Evolutionary conservation across 1,284 basidiomycete genomes (phyloP), one percentile per base, ranked within the genome.

Genomic region (Malassezia pachydermatis): DNA sequence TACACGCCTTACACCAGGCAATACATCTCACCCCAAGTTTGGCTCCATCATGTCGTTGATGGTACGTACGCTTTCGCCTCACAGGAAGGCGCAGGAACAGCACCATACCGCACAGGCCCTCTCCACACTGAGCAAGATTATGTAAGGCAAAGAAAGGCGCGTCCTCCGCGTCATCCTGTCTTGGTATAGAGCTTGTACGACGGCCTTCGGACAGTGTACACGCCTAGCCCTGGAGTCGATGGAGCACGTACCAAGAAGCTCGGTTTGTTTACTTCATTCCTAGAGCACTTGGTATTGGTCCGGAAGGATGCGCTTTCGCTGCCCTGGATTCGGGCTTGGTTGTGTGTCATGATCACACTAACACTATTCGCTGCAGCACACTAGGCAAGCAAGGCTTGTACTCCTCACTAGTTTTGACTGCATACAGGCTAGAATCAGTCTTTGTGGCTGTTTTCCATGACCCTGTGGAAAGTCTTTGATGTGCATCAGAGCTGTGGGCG

Each of bases 351-450:
- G 30, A 27, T 34, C 28, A 52, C 45, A 45, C 50, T 52, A 52
- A 52, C 47, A 25, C 39, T 29, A 48, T 17, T 29, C 17, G 10
- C n/a, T n/a, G 23, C 32, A 27, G 23, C 8, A 34, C 30, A 23
- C 23, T 28, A 37, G 44, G 38, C 50, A 47, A 52, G 50, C 45
- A 1, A 42, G 50, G 45, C 50, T 52, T 47, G 50, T 27, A 29
- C n/a, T 2, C 1, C n/a, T n/a, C 47, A 36, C 39, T n/a, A 33
- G 39, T 19, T 17, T 13, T 24, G 11, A 20, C 25, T 25, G 25
- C 24, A 14, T 16, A 34, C 29, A n/a, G 41, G 7, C 14, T 39
- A 49, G 47, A 41, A n/a, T n/a, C n/a, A n/a, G n/a, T n/a, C n/a
- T n/a, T 4, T 34, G 17, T 35, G 20, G 33, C 7, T 9, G 27